Evolutionary conservation across 2,329 filamentous ascomycete species (phyloP).

Genomic region (Chaetomium strumarium): DNA sequence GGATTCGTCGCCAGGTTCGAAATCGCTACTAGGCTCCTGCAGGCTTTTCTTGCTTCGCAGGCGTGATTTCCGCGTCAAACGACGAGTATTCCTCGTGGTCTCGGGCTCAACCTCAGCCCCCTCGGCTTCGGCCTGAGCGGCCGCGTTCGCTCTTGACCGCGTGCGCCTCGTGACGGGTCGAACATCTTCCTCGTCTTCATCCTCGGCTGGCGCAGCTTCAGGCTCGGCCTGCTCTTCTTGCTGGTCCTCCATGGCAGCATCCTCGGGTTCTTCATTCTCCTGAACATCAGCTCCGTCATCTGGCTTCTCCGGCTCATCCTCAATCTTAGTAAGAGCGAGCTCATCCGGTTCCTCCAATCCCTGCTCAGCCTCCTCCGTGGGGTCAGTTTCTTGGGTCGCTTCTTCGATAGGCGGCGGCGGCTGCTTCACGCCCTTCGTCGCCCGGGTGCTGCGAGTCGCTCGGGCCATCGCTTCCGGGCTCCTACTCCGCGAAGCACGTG

Average conservation of each 20-base stretch:
- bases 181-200: slow-evolving; percentile 20
- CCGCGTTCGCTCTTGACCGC: slow-evolving; percentile 34
- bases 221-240: slow-evolving; percentile 29
- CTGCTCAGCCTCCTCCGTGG: slow-evolving; percentile 29
- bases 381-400: slow-evolving; percentile 47
- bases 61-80: slow-evolving; percentile 42
- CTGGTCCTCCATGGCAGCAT: slow-evolving; percentile 26
- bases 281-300: slow-evolving; percentile 8
- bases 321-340: slow-evolving; percentile 24
- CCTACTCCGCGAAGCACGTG: slow-evolving; percentile 47
- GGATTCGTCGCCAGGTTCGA: slow-evolving; percentile 55
- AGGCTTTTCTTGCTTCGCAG: slow-evolving; percentile 40
- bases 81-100: slow-evolving; percentile 35
- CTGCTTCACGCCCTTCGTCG: slow-evolving; percentile 45
- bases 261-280: slow-evolving; percentile 13
- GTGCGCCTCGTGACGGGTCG: slow-evolving; percentile 20
- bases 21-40: slow-evolving; percentile 55
- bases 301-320: slow-evolving; percentile 29
- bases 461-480: slow-evolving; percentile 49
- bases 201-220: slow-evolving; percentile 27
- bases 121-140: slow-evolving; percentile 24
- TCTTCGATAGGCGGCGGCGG: slow-evolving; percentile 45
- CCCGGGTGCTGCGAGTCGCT: slow-evolving; percentile 41
- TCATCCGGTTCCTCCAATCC: slow-evolving; percentile 30
- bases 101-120: slow-evolving; percentile 22